Evolutionary conservation across 2,329 filamentous ascomycete species (phyloP).

Genomic region (Hyphodiscus sp.): DNA sequence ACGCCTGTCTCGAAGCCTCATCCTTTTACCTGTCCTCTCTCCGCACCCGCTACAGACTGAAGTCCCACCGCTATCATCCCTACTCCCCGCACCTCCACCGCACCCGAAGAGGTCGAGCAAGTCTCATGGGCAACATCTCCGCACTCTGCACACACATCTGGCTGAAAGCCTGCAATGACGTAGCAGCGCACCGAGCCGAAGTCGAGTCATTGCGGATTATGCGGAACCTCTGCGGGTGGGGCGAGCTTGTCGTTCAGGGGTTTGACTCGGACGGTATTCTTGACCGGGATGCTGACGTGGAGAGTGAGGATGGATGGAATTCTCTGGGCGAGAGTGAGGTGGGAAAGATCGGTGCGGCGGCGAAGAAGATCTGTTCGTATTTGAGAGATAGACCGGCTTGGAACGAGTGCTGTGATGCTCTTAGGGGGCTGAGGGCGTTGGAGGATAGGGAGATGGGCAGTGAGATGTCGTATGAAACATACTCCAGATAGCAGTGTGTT

Average conservation of each 20-base stretch:
- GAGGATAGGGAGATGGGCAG: not conserved
- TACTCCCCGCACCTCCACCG: not conserved
- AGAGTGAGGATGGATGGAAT: not conserved
- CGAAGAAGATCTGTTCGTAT: slow-evolving; percentile 13
- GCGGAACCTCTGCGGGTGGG: slow-evolving; percentile 17
- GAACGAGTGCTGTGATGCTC: slow-evolving; percentile 4
- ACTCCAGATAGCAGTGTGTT: too few relatives aligned
- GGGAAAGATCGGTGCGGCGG: slow-evolving; percentile 7
- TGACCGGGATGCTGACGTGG: not conserved
- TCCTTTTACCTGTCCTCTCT: slow-evolving; percentile 3
- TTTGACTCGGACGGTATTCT: slow-evolving; percentile 6
- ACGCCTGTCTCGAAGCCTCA: slow-evolving; percentile 16
- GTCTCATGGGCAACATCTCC: slow-evolving; percentile 22
- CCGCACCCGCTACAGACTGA: slow-evolving; percentile 1
- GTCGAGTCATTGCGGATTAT: slow-evolving; percentile 12
- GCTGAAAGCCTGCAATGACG: slow-evolving; percentile 17
- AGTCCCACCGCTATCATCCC: slow-evolving; percentile 6
- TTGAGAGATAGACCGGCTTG: slow-evolving; percentile 9
- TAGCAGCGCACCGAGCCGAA: slow-evolving; percentile 19
- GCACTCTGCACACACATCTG: slow-evolving; percentile 17
- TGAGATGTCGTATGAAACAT: not conserved
- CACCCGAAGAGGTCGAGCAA: not conserved
- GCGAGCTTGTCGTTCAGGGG: slow-evolving; percentile 10
- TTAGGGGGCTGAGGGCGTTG: slow-evolving; percentile 11
- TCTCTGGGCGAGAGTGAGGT: not conserved